Conservation (phyloP, 2,329 filamentous ascomycete species). For the Talaromyces islandicus region DNA sequence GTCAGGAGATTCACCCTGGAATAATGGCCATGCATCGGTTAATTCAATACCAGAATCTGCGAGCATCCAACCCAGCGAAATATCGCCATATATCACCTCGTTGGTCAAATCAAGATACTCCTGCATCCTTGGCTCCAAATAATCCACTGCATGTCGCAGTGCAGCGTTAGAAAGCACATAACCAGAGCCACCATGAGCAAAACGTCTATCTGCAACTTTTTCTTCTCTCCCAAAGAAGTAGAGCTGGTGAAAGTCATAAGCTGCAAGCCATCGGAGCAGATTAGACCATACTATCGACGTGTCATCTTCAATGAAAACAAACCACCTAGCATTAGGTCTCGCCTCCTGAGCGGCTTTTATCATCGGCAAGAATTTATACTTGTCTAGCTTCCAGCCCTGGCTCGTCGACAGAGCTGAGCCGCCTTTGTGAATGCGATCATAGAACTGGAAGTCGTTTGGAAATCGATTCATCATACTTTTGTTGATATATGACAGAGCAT, state of each 20-base stretch:
- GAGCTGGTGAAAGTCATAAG: conserved; percentile 42
- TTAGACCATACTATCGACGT: conserved; percentile 52
- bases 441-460: conserved; percentile 46
- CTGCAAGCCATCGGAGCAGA: conserved; percentile 47
- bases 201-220: conserved; percentile 44
- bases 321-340: conserved; percentile 49
- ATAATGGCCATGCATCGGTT: conserved; percentile 42
- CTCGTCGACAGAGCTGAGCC: conserved; percentile 41
- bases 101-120: conserved; percentile 41
- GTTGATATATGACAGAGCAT: conserved; percentile 44
- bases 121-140: conserved; percentile 36
- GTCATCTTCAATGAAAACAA: conserved; percentile 54
- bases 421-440: conserved; percentile 42
- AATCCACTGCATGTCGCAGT: conserved; percentile 37
- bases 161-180: conserved; percentile 48
- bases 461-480: conserved; percentile 26
- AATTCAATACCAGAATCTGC: conserved; percentile 40
- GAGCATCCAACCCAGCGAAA: conserved; percentile 44
- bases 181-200: conserved; percentile 49
- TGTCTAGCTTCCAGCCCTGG: conserved; percentile 48
- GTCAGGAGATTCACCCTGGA: conserved; percentile 27
- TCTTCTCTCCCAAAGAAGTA: conserved; percentile 51
- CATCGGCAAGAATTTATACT: conserved; percentile 54
- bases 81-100: conserved; percentile 45
- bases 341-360: conserved; percentile 43